Percentiles rank a stretch among this genome's conserved stretches.
These are phyloP conservation scores for Saccharomycopsis fodiens DNA, from an alignment of 805 yeast genomes.

Conservation along the genomic window DNA sequence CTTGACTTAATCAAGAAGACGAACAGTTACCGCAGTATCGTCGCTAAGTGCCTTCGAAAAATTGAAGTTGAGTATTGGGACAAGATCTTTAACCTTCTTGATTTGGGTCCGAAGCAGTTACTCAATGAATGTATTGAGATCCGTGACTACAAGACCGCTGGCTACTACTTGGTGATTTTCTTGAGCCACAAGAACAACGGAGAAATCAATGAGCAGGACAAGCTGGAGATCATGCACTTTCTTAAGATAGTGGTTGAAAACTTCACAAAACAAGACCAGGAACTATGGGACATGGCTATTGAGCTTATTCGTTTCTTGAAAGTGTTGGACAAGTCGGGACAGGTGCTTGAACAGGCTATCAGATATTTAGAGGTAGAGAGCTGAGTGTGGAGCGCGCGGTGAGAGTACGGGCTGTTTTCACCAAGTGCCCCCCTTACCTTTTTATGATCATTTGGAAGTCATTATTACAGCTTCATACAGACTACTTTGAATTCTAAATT, in stretches of 20 bases:
- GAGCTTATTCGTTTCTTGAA: constrained; percentile 28
- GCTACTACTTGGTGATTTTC: constrained; percentile 39
- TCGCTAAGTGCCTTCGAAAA: constrained; percentile 43
- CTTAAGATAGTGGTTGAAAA: constrained; percentile 25
- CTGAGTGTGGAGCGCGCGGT: neutral
- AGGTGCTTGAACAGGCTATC: constrained; percentile 10
- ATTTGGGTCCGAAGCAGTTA: constrained; percentile 35
- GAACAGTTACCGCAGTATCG: constrained; percentile 26
- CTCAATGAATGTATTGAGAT: constrained; percentile 34
- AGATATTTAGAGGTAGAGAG: neutral
- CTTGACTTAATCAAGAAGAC: constrained; percentile 23
- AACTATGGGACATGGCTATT: constrained; percentile 27
- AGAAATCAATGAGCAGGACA: constrained; percentile 16
- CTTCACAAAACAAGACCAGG: constrained; percentile 23
- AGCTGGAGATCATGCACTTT: constrained; percentile 23
- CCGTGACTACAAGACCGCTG: constrained; percentile 38
- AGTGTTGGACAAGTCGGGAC: constrained; percentile 22
- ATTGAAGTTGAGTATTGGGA: constrained; percentile 44
- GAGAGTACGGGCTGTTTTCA: no score
- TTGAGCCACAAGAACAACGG: constrained; percentile 35
- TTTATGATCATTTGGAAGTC: neutral
- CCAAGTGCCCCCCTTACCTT: neutral
- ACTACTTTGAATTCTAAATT: no score
- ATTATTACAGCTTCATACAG: neutral
- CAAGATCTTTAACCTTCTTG: constrained; percentile 31